Evolutionary conservation across 2,329 filamentous ascomycete genomes (phyloP).

Genomic region (Arthrobotrys sphaeroides): DNA sequence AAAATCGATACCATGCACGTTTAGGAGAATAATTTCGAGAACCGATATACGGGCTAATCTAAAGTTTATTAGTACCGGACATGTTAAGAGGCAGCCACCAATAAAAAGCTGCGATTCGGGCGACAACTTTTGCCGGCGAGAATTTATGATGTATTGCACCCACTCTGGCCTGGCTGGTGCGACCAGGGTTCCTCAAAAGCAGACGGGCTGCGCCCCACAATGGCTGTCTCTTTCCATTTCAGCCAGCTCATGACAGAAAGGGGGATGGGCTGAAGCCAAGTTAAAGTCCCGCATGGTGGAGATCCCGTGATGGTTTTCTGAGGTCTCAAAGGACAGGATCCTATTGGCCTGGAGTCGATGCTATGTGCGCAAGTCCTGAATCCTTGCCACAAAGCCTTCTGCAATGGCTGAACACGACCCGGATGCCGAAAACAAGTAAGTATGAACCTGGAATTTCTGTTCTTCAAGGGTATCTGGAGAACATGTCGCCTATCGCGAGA

Average conservation of each 20-base stretch:
- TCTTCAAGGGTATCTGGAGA: conserved; percentile 15
- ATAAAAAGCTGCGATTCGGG: conserved; percentile 52
- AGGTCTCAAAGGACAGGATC: conserved; percentile 22
- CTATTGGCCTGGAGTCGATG: conserved; percentile 18
- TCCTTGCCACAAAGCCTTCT: conserved; percentile 37
- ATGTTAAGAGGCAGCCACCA: conserved; percentile 35
- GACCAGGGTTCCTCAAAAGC: conserved; percentile 32
- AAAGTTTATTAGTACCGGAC: conserved; percentile 47
- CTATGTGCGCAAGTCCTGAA: conserved; percentile 13
- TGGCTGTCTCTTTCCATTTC: conserved; percentile 53
- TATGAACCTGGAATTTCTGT: background rate
- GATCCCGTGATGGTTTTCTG: conserved; percentile 52
- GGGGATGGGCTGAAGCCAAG: conserved; percentile 49
- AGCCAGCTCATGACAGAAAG: conserved; percentile 45
- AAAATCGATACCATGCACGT: conserved; percentile 32
- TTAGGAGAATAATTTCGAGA: conserved; percentile 54
- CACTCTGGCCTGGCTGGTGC: conserved; percentile 50
- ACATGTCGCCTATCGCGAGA: conserved; percentile 52
- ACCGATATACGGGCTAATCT: conserved; percentile 51
- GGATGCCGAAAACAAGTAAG: background rate
- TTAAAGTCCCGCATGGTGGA: conserved; percentile 43
- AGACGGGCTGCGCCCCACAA: conserved; percentile 46
- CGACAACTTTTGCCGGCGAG: conserved; percentile 45
- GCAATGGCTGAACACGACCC: conserved; percentile 20
- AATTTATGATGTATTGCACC: conserved; percentile 40